These are phyloP conservation scores for Penicillium paradoxum DNA, from an alignment of 495 filamentous ascomycete species.

Conservation along the genomic window DNA sequence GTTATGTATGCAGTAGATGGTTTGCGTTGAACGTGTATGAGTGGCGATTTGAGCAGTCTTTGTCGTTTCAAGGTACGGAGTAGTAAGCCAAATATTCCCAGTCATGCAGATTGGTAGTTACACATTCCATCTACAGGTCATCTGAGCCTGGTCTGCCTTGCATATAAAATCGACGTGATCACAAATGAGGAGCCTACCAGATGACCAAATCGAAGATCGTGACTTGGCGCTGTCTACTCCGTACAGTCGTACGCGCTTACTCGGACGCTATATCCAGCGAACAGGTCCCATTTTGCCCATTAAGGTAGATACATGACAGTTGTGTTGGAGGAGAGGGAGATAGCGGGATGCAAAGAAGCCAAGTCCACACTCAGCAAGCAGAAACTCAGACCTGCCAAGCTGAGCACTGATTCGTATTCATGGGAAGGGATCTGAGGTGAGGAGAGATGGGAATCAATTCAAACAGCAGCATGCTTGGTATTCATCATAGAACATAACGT, in stretches of 20 bases:
- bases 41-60: no score
- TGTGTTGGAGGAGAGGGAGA: slow-evolving; percentile 14
- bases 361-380: slow-evolving; percentile 10
- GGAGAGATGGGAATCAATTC: slow-evolving; percentile 14
- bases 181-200: neutral
- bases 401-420: slow-evolving; percentile 4
- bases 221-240: neutral
- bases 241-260: neutral
- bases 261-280: slow-evolving; percentile 12
- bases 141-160: neutral
- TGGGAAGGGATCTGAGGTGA: slow-evolving; percentile 2
- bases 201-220: neutral
- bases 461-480: slow-evolving; percentile 28
- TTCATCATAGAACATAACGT: slow-evolving; percentile 27
- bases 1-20: neutral
- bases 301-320: slow-evolving; percentile 34
- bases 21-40: neutral
- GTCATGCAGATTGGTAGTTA: no score
- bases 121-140: neutral
- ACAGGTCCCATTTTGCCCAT: slow-evolving; percentile 33
- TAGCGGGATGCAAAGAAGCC: slow-evolving; percentile 5
- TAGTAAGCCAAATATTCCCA: no score
- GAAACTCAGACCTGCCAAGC: slow-evolving; percentile 5
- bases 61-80: no score
- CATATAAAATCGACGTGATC: neutral